These are phyloP conservation scores for Lipomyces mesembrius DNA, from an alignment of 805 yeast species.

Conservation along the genomic window DNA sequence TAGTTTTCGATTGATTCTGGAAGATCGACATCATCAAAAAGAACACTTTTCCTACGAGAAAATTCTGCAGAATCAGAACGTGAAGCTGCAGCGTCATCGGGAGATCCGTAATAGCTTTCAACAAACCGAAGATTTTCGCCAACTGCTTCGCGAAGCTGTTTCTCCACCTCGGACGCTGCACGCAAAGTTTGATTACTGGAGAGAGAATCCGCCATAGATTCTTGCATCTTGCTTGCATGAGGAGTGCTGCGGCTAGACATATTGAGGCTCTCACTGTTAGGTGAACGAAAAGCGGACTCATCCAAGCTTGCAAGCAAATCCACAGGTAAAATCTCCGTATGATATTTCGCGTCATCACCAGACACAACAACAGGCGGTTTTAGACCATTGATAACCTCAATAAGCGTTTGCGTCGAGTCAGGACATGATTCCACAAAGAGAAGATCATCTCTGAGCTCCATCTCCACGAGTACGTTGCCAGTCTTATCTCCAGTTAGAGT, in stretches of 20 bases:
- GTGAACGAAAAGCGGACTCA: slow-evolving; percentile 43
- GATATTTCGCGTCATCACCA: slow-evolving; percentile 63
- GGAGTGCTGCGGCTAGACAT: slow-evolving; percentile 7
- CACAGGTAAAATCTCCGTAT: slow-evolving; percentile 47
- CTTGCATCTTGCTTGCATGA: neutral
- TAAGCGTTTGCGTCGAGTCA: slow-evolving; percentile 76
- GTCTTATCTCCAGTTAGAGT: slow-evolving; percentile 47
- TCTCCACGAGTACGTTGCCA: slow-evolving; percentile 25
- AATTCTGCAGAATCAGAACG: neutral
- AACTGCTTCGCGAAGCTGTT: slow-evolving; percentile 17
- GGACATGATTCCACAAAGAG: slow-evolving; percentile 59
- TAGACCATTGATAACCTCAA: slow-evolving; percentile 70
- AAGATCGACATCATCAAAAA: neutral
- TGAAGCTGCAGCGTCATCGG: neutral
- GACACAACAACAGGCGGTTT: slow-evolving; percentile 65
- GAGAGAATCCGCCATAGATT: neutral
- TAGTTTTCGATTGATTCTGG: slow-evolving; percentile 7
- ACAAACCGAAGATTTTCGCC: slow-evolving; percentile 42
- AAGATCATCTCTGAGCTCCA: slow-evolving; percentile 42
- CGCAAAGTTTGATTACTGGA: neutral
- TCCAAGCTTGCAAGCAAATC: slow-evolving; percentile 53
- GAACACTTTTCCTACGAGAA: neutral
- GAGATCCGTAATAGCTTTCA: slow-evolving; percentile 44
- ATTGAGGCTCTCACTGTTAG: neutral
- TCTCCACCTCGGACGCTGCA: slow-evolving; percentile 10